Conservation (phyloP, 257 asterid genomes). For the Scutellaria baicalensis region DNA sequence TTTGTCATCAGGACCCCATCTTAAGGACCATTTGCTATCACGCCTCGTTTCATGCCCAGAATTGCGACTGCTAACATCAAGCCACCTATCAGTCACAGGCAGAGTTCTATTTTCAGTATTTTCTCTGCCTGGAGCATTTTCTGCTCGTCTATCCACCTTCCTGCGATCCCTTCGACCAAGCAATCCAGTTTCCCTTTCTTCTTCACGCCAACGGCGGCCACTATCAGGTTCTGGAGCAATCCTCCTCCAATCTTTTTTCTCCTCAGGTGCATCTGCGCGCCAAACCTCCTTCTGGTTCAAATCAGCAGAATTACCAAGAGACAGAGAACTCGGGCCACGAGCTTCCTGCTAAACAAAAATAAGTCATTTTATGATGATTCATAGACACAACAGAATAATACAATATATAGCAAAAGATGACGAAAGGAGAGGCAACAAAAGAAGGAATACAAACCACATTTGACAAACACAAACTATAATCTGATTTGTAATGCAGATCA, state of each 20-base stretch:
- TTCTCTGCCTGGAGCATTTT: conserved; percentile 65
- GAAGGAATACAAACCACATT: neutral
- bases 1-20: conserved; percentile 99
- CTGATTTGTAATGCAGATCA: neutral
- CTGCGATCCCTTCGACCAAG: conserved; percentile 92
- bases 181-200: conserved; percentile 98
- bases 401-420: neutral
- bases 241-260: conserved; percentile 83
- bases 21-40: conserved; percentile 87
- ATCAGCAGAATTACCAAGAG: conserved; percentile 79
- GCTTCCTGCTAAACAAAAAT: conserved; percentile 41
- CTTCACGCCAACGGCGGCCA: conserved; percentile 99
- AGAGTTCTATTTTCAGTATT: conserved; percentile 51
- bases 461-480: neutral
- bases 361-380: neutral
- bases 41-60: conserved; percentile 74
- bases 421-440: neutral
- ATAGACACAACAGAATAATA: neutral
- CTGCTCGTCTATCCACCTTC: conserved; percentile 80
- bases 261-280: conserved; percentile 73
- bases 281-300: conserved; percentile 72
- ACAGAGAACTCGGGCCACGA: conserved; percentile 78
- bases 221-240: conserved; percentile 55
- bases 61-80: conserved; percentile 64
- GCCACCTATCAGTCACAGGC: conserved; percentile 71